phyloP scores from a whole-genome alignment of 2,329 filamentous ascomycete species.

The Aureobasidium uvarum region DNA sequence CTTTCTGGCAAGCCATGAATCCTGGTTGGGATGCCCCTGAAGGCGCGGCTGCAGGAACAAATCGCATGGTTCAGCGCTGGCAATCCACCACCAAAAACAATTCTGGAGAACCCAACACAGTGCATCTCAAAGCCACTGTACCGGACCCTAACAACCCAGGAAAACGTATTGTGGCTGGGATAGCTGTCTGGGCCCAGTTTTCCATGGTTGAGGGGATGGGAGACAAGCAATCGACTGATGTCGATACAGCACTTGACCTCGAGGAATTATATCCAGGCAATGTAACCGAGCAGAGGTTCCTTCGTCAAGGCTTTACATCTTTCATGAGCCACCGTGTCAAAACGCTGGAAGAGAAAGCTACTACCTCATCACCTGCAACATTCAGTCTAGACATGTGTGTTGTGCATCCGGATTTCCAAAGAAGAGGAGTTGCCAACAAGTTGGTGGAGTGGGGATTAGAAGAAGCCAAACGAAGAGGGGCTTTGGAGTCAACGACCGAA shows the following conservation, averaged over 20 bases:
- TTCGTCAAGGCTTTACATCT: constrained; percentile 47
- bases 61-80: constrained; percentile 48
- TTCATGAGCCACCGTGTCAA: constrained; percentile 48
- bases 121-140: constrained; percentile 57
- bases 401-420: constrained; percentile 56
- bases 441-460: constrained; percentile 39
- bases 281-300: constrained; percentile 48
- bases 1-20: constrained; percentile 53
- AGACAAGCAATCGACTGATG: constrained; percentile 41
- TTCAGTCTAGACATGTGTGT: constrained; percentile 54
- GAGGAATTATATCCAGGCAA: constrained; percentile 4
- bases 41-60: constrained; percentile 43
- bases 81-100: constrained; percentile 42
- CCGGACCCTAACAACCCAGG: constrained; percentile 37
- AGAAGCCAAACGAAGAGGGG: constrained; percentile 39
- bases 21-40: constrained; percentile 56
- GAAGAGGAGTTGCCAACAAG: constrained; percentile 42
- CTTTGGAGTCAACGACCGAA: constrained; percentile 41
- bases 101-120: constrained; percentile 49
- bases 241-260: constrained; percentile 35
- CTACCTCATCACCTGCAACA: constrained; percentile 45
- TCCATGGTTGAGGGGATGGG: constrained; percentile 53
- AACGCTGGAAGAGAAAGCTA: constrained; percentile 45
- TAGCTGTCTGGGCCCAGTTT: constrained; percentile 57
- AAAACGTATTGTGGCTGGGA: constrained; percentile 47